Percentiles rank a stretch among this genome's conserved stretches.
Conservation (phyloP, 805 yeast species). For the Hanseniaspora thailandica region DNA sequence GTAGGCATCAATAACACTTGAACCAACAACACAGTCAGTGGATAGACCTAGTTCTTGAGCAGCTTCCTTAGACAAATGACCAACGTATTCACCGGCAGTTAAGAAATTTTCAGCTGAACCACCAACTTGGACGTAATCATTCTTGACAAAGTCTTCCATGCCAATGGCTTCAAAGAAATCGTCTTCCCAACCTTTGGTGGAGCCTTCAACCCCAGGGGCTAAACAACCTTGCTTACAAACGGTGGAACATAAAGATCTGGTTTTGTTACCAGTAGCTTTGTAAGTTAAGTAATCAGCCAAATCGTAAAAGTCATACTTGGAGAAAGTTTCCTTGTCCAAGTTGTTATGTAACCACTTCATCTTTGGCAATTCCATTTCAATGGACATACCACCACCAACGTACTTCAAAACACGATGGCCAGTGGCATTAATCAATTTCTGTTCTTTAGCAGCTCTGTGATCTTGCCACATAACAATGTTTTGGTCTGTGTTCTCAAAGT, state of each 20-base stretch:
- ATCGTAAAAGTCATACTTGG: slow-evolving; percentile 70
- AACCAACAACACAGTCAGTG: slow-evolving; percentile 70
- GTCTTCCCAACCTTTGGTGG: slow-evolving; percentile 77
- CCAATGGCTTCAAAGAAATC: slow-evolving; percentile 61
- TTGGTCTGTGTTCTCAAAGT: slow-evolving; percentile 57
- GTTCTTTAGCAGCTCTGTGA: slow-evolving; percentile 80
- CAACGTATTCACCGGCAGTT: slow-evolving; percentile 84
- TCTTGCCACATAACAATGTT: slow-evolving; percentile 97
- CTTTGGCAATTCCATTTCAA: slow-evolving; percentile 97
- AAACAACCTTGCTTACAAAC: slow-evolving; percentile 94
- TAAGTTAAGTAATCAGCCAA: slow-evolving; percentile 85
- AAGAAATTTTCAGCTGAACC: slow-evolving; percentile 48
- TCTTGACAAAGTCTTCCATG: slow-evolving; percentile 63
- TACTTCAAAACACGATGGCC: slow-evolving; percentile 69
- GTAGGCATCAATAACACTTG: slow-evolving; percentile 95
- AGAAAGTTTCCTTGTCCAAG: slow-evolving; percentile 51
- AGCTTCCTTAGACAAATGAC: slow-evolving; percentile 50
- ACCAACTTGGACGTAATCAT: slow-evolving; percentile 69
- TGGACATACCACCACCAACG: slow-evolving; percentile 95
- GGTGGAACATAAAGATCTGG: slow-evolving; percentile 78
- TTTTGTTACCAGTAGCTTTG: slow-evolving; percentile 77
- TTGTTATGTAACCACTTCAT: slow-evolving; percentile 90
- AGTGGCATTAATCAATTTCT: slow-evolving; percentile 68
- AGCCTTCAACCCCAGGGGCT: slow-evolving; percentile 83
- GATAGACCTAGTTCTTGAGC: slow-evolving; percentile 80